Evolutionary conservation across 2,329 filamentous ascomycete genomes (phyloP).

Genomic region (Tolypocladium endophyticum): DNA sequence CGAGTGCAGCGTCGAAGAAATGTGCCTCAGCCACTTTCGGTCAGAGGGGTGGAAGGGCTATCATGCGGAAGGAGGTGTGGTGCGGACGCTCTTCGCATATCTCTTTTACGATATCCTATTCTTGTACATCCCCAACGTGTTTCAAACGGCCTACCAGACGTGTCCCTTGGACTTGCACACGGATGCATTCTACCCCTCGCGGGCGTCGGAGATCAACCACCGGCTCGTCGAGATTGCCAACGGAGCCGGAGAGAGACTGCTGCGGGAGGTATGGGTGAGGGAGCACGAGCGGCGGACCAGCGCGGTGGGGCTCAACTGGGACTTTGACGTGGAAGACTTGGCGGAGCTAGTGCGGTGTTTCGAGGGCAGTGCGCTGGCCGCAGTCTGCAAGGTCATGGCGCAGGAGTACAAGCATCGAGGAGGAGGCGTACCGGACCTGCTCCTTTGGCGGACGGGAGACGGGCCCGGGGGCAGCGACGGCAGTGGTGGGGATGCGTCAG

Average conservation of each 20-base stretch:
- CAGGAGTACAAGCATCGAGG: slow-evolving; percentile 86
- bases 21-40: slow-evolving; percentile 85
- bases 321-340: slow-evolving; percentile 69
- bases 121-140: slow-evolving; percentile 88
- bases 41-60: slow-evolving; percentile 85
- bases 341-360: slow-evolving; percentile 72
- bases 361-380: slow-evolving; percentile 66
- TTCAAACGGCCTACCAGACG: slow-evolving; percentile 90
- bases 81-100: slow-evolving; percentile 83
- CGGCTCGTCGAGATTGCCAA: slow-evolving; percentile 81
- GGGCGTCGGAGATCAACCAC: slow-evolving; percentile 83
- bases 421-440: slow-evolving; percentile 83
- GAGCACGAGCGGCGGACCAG: slow-evolving; percentile 67
- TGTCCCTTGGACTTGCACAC: slow-evolving; percentile 89
- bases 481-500: background rate
- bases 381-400: slow-evolving; percentile 85
- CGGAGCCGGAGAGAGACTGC: slow-evolving; percentile 57
- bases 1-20: slow-evolving; percentile 82
- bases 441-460: slow-evolving; percentile 59
- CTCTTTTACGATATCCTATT: slow-evolving; percentile 93
- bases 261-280: slow-evolving; percentile 56
- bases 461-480: background rate
- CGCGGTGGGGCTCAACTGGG: slow-evolving; percentile 88
- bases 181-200: slow-evolving; percentile 78
- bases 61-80: slow-evolving; percentile 82